Evolutionary conservation across 306 rosid species (phyloP).

Genomic region (Begonia peltatifolia): DNA sequence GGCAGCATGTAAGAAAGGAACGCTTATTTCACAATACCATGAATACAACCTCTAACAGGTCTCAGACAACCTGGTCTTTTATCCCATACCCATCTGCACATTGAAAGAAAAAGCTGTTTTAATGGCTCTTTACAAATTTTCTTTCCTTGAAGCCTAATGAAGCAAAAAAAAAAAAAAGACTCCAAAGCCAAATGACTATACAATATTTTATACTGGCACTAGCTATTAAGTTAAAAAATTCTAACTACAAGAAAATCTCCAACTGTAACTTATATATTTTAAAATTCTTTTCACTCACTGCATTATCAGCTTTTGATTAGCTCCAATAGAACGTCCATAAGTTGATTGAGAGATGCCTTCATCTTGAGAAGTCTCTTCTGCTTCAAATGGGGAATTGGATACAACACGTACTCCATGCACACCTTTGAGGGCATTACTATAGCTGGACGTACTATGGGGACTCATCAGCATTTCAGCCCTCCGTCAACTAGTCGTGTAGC

Average conservation of each 20-base stretch:
- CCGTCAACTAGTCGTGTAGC: slow-evolving; percentile 23
- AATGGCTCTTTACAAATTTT: not conserved
- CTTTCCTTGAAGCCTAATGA: no score
- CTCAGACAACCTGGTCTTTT: slow-evolving; percentile 72
- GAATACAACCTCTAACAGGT: slow-evolving; percentile 48
- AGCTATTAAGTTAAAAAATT: no score
- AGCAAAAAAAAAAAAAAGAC: no score
- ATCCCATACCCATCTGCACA: slow-evolving; percentile 66
- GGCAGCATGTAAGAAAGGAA: not conserved
- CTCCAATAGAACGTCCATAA: slow-evolving; percentile 28
- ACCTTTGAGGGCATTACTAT: slow-evolving; percentile 52
- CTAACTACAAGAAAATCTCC: no score
- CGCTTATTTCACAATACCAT: slow-evolving; percentile 33
- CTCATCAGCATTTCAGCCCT: slow-evolving; percentile 26
- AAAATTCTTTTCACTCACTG: slow-evolving; percentile 52
- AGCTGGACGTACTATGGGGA: slow-evolving; percentile 21
- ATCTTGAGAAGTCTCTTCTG: slow-evolving; percentile 37
- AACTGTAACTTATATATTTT: no score
- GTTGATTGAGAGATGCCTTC: slow-evolving; percentile 22
- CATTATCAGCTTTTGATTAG: slow-evolving; percentile 42
- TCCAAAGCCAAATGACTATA: no score
- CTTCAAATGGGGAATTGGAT: slow-evolving; percentile 39
- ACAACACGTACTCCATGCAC: slow-evolving; percentile 62
- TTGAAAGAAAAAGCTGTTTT: slow-evolving; percentile 11
- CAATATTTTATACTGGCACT: no score